Evolutionary conservation across 2,329 filamentous ascomycete genomes (phyloP), one percentile per base, ranked within the genome.

Genomic region (Beauveria asiatica): DNA sequence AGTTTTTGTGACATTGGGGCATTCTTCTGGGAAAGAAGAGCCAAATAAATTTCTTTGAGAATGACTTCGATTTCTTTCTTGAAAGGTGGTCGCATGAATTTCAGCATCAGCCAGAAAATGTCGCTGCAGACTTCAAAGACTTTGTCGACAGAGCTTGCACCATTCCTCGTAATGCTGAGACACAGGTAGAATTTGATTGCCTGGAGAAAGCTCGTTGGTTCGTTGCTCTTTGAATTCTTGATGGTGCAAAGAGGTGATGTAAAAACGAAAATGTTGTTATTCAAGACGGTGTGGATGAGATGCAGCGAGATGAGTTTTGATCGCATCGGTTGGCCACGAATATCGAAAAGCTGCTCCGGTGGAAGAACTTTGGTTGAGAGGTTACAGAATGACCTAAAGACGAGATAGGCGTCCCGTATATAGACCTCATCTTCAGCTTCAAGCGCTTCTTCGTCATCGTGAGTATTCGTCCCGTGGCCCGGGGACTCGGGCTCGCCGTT

Each of bases 1-100:
- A 94, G 83, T 74, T 97, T 99, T 70, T 99, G 94, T 62, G 92
- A 92, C 10, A 88, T 76, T 4, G 93, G 93, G 0, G 93, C 92
- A 62, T 86, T 92, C 64, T 88, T 86, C 72, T 93, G 89, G 54
- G 96, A 93, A 42, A 99, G 78, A 46, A 97, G 90, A 0, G 92
- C 88, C 5, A 99, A 78, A 70, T 99, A 99, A 33, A 99, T 95
- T 70, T 99, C 94, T 71, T 97, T 97, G 62, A 99, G 75, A 70
- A 99, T 97, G 0, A 99, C 93, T 73, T 97, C 94, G 59, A 99
- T 89, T 71, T 99, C 94, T 83, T 96, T 96, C 85, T 99, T 99
- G 74, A 99, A 89, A 64, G 92, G 88, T 2, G 94, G 88, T 63
- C 95, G 85, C 84, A 99, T 89, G 67, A 91, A 88, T 72, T 95